Evolutionary conservation across 345 rosid species (phyloP).

Genomic region (Syzygium aromaticum): DNA sequence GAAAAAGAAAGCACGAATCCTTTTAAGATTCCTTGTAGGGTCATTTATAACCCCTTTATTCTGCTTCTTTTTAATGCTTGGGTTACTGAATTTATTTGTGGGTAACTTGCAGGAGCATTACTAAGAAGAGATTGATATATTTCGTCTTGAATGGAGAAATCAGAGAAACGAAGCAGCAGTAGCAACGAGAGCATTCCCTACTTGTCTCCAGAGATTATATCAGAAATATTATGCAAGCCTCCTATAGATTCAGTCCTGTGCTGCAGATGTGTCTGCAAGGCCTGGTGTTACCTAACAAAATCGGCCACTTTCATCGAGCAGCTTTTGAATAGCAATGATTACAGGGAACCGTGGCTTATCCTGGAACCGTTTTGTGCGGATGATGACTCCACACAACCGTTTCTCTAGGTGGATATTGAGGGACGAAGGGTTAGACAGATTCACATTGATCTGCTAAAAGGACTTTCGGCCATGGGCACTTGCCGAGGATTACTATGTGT

Average conservation of each 20-base stretch:
- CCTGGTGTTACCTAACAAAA: neutral
- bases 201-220: neutral
- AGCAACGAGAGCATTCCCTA: neutral
- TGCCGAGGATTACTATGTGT: neutral
- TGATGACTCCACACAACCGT: neutral
- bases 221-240: neutral
- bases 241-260: neutral
- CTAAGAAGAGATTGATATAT: neutral
- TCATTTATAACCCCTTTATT: too few species aligned
- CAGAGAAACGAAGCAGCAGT: neutral
- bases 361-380: neutral
- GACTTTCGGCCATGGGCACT: neutral
- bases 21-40: too few species aligned
- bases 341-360: neutral
- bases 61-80: neutral
- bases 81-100: neutral
- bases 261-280: slow-evolving; percentile 2
- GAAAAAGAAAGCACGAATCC: too few species aligned
- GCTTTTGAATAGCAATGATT: neutral
- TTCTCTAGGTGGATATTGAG: neutral
- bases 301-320: neutral
- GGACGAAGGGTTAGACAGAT: neutral
- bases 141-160: neutral
- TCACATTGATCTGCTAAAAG: neutral
- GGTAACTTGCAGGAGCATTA: neutral